phyloP scores from a whole-genome alignment of 225 moss, liverwort and hornwort species.

The Polytrichum formosum region DNA sequence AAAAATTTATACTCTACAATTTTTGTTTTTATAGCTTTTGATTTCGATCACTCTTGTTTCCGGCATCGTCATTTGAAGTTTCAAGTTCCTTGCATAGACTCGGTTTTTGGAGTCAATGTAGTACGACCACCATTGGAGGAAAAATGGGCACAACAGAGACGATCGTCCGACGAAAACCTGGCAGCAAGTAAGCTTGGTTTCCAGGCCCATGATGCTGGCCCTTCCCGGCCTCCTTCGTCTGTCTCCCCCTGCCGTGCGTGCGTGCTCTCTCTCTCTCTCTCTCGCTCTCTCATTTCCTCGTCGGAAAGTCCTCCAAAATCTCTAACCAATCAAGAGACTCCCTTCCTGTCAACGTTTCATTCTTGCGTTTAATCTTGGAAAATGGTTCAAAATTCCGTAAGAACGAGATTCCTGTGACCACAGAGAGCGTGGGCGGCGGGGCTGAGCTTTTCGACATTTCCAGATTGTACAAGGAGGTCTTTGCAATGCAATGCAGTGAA shows the following conservation, averaged over 20 bases:
- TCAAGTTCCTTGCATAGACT: no score
- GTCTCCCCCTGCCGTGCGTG: background rate
- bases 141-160: background rate
- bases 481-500: background rate
- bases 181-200: slow-evolving; percentile 6
- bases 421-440: background rate
- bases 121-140: background rate
- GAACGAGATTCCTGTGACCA: background rate
- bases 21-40: no score
- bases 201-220: background rate
- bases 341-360: background rate
- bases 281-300: background rate
- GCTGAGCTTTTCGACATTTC: background rate
- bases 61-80: no score
- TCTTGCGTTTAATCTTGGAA: background rate
- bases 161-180: slow-evolving; percentile 9
- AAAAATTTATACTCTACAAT: no score
- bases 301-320: background rate
- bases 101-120: no score
- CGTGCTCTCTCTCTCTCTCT: no score
- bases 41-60: no score
- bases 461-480: background rate
- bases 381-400: background rate
- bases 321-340: background rate
- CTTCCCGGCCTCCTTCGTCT: background rate